A percentile compares a stretch with the other conserved stretches of the same genome.
Conservation (phyloP, 2,329 filamentous ascomycete genomes). For the Arthroderma uncinatum region DNA sequence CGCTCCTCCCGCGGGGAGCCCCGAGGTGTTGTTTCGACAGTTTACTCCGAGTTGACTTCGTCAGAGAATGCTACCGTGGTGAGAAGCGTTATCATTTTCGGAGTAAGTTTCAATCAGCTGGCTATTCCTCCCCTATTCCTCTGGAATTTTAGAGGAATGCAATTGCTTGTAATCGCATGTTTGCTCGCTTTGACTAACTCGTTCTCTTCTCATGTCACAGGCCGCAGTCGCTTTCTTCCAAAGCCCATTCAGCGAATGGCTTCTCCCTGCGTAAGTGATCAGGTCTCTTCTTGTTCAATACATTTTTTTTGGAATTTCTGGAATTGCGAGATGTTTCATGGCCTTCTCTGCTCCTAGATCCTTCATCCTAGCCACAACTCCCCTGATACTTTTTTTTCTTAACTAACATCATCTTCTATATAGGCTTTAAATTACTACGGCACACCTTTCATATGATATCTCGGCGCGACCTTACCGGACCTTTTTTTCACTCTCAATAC, state of each 20-base stretch:
- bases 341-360: not conserved
- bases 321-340: too few species aligned
- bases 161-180: conserved; percentile 5
- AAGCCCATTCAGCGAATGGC: conserved; percentile 55
- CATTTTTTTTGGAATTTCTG: too few species aligned
- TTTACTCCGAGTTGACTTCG: conserved; percentile 53
- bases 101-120: conserved; percentile 40
- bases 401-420: not conserved
- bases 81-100: conserved; percentile 56
- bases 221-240: conserved; percentile 55
- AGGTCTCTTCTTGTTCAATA: not conserved
- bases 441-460: not conserved
- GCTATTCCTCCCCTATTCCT: not conserved
- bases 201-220: conserved; percentile 29
- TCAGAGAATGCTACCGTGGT: conserved; percentile 60
- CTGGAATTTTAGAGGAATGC: not conserved
- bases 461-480: not conserved
- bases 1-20: conserved; percentile 36
- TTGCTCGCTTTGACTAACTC: not conserved
- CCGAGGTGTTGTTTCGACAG: conserved; percentile 46
- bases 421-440: not conserved
- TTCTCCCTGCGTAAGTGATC: conserved; percentile 50
- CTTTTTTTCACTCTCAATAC: not conserved
- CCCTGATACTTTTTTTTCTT: not conserved
- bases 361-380: not conserved